Base-by-base conservation (phyloP, 202 grass and related monocot species). In the Zizania palustris region DNA sequence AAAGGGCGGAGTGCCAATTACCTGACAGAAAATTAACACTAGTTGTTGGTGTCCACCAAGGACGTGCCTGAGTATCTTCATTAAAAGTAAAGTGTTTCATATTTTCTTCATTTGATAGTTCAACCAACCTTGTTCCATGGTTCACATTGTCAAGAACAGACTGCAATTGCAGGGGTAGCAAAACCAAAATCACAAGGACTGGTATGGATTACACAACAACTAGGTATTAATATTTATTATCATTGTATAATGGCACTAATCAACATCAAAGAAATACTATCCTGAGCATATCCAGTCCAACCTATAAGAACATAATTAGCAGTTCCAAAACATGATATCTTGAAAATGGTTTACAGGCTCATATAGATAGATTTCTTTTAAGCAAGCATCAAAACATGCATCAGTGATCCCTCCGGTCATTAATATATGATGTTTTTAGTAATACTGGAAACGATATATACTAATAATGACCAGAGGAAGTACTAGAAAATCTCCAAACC, bases 41-140 rank as follows among this genome's bases (percentile, higher is more conserved):
- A 61, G 85, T 72, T 72, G 76, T 89, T 59, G 92, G 89, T 16
- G 91, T 87, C 96, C 96, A 99, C 96, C 89, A 99, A 73, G 96
- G 96, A 11, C 96, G 84, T 65, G 87, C 74, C 55, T 99, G 78
- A 76, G 88, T 72, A 87, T 96, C 89, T 90, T 88, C 90, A 85
- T 96, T 99, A 63, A 88, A 90, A 49, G 90, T 91, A 60, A 93
- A 75, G 37, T 68, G 80, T 79, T 85, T 83, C 84, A 99, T 60
- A 65, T 74, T 96, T 51, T 99, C 85, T 36, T 86, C 80, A 72
- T 78, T 90, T 80, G 91, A 88, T 68, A 93, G 54, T 44, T 93
- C 85, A 87, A 99, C 89, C 48, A 90, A 90, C 63, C 84, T 85
- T 60, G 63, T 49, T 58, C 96, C 96, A 66, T 89, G 68, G 73